phyloP scores from a whole-genome alignment of 768 basidiomycete species.

The Auricularia heimuer region DNA sequence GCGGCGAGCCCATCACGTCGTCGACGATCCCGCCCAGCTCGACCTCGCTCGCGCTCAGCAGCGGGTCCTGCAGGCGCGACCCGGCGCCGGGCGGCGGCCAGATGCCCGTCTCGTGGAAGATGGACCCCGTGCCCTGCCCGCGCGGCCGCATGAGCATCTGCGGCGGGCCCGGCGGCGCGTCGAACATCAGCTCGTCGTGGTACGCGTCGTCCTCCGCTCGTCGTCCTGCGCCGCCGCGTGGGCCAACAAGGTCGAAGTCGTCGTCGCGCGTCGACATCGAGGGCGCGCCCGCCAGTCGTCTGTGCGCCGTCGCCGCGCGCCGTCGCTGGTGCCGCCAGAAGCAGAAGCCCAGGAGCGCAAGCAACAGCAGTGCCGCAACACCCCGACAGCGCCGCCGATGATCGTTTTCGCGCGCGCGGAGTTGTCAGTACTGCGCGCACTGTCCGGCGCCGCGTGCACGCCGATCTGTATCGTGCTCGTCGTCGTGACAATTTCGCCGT shows the following conservation, averaged over 20 bases:
- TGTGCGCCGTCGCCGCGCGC: not conserved
- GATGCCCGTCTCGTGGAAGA: slow-evolving; percentile 5
- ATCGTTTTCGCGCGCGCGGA: not conserved
- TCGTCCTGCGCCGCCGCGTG: not conserved
- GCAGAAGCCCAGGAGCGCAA: not conserved
- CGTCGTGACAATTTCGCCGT: not conserved
- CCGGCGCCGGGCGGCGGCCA: slow-evolving; percentile 6
- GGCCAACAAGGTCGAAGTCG: not conserved
- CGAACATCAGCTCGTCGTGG: not conserved
- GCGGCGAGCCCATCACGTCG: slow-evolving; percentile 5
- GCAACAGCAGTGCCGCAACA: not conserved
- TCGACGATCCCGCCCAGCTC: slow-evolving; percentile 4
- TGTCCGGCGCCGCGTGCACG: not conserved
- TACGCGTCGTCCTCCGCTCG: not conserved
- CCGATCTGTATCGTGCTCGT: not conserved
- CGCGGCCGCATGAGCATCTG: slow-evolving; percentile 4
- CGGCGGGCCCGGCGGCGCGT: not conserved
- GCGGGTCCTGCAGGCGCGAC: slow-evolving; percentile 3
- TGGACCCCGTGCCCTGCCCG: not conserved
- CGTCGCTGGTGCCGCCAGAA: not conserved
- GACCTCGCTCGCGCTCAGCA: slow-evolving; percentile 5
- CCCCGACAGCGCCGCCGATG: not conserved
- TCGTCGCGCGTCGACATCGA: not conserved
- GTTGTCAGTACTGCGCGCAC: not conserved
- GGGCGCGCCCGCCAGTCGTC: not conserved